Evolutionary conservation across 2,329 filamentous ascomycete species (phyloP).

Genomic region (Plenodomus lindquistii): DNA sequence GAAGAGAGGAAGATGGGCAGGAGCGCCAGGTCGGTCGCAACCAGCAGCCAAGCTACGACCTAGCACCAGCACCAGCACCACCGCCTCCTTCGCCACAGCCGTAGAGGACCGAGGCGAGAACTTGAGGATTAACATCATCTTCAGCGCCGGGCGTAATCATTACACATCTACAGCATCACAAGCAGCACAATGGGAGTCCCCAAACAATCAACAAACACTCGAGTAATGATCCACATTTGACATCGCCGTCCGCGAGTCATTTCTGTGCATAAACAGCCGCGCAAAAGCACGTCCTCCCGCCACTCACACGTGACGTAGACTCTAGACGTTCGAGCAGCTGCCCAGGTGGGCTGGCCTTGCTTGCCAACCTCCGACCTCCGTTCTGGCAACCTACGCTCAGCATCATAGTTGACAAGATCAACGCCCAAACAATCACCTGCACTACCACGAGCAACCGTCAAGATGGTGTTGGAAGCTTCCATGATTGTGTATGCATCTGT

Average conservation of each 20-base stretch:
- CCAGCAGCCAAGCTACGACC: constrained; percentile 8
- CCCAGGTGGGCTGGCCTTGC: constrained; percentile 8
- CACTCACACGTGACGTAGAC: neutral
- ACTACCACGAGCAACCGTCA: constrained; percentile 49
- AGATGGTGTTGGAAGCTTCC: constrained; percentile 97
- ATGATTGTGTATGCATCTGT: constrained; percentile 76
- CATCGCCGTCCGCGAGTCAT: constrained; percentile 3
- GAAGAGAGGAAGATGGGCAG: constrained; percentile 17
- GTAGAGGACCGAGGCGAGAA: neutral
- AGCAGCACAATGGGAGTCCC: neutral
- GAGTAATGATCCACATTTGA: constrained; percentile 1
- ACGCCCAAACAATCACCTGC: constrained; percentile 7
- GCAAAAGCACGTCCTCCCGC: constrained; percentile 10
- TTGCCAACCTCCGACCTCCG: constrained; percentile 25
- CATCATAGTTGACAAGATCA: constrained; percentile 20
- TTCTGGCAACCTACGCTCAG: constrained; percentile 24
- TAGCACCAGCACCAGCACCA: neutral
- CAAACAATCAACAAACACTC: neutral
- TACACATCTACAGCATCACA: neutral
- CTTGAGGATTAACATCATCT: neutral
- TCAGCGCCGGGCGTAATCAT: neutral
- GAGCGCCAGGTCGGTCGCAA: neutral
- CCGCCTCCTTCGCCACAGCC: neutral
- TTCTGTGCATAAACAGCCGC: neutral
- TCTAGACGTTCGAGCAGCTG: constrained; percentile 6